These are phyloP conservation scores for Pythium aphanidermatum DNA, from an alignment of 352 stramenopile genomes.

Conservation along the genomic window DNA sequence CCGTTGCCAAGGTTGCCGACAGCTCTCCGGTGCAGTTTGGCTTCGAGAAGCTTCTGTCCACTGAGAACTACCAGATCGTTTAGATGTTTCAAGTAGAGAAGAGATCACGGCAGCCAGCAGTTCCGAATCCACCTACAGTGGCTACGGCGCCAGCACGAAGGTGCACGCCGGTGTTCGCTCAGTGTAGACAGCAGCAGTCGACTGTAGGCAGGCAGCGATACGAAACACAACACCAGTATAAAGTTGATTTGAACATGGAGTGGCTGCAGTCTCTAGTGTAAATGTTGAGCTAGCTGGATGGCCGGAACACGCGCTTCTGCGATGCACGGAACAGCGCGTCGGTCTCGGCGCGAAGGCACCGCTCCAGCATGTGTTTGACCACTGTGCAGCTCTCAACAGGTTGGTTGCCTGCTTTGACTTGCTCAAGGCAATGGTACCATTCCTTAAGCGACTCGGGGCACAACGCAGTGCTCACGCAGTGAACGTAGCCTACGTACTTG, in stretches of 20 bases:
- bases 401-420: constrained; percentile 29
- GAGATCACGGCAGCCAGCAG: no score
- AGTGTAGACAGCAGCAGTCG: no score
- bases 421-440: constrained; percentile 49
- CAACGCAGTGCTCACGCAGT: constrained; percentile 45
- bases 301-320: constrained; percentile 57
- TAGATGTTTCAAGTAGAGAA: constrained; percentile 39
- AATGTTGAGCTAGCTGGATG: no score
- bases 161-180: no score
- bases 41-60: constrained; percentile 85
- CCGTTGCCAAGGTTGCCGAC: constrained; percentile 69
- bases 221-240: neutral
- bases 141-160: no score
- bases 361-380: constrained; percentile 62
- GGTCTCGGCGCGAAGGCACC: constrained; percentile 62
- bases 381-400: constrained; percentile 38
- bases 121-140: no score
- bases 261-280: no score
- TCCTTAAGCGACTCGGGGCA: constrained; percentile 43
- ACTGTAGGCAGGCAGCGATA: no score
- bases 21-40: constrained; percentile 67
- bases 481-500: constrained; percentile 60
- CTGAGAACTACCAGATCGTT: constrained; percentile 84
- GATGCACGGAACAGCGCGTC: constrained; percentile 54
- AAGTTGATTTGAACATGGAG: neutral